These are phyloP conservation scores for Aspergillus coremiiformis DNA, from an alignment of 495 filamentous ascomycete genomes.

Conservation along the genomic window DNA sequence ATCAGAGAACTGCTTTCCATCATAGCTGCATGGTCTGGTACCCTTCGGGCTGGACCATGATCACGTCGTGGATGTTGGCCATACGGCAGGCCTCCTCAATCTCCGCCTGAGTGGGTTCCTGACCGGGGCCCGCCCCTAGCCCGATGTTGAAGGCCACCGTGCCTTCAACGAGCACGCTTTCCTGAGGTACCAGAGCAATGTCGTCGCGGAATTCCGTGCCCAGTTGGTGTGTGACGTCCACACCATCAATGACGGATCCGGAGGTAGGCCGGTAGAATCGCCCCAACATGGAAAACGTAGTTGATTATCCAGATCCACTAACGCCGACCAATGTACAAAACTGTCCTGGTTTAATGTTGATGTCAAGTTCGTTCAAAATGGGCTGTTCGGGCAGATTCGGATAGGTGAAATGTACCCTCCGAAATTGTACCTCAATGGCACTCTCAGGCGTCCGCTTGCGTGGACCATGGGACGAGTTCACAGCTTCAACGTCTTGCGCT, in stretches of 20 bases:
- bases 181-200: constrained; percentile 48
- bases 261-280: constrained; percentile 47
- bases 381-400: constrained; percentile 47
- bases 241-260: constrained; percentile 34
- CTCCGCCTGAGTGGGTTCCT: constrained; percentile 39
- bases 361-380: constrained; percentile 46
- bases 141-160: constrained; percentile 47
- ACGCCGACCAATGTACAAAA: constrained; percentile 55
- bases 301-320: constrained; percentile 55
- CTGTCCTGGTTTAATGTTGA: constrained; percentile 48
- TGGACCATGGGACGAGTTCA: not conserved
- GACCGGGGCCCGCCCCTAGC: constrained; percentile 40
- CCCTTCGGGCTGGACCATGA: constrained; percentile 48
- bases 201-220: constrained; percentile 39
- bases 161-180: constrained; percentile 46
- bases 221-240: constrained; percentile 30
- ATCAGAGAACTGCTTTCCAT: constrained; percentile 57
- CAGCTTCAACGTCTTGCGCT: constrained; percentile 18
- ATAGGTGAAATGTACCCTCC: constrained; percentile 51
- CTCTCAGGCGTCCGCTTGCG: constrained; percentile 6
- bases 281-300: constrained; percentile 52
- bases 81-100: constrained; percentile 50
- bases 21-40: constrained; percentile 57
- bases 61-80: constrained; percentile 52
- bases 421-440: constrained; percentile 41